Percentiles rank a stretch among this genome's conserved stretches.
phyloP scores from a whole-genome alignment of 768 basidiomycete species.

The Termitomyces eurrhizus region DNA sequence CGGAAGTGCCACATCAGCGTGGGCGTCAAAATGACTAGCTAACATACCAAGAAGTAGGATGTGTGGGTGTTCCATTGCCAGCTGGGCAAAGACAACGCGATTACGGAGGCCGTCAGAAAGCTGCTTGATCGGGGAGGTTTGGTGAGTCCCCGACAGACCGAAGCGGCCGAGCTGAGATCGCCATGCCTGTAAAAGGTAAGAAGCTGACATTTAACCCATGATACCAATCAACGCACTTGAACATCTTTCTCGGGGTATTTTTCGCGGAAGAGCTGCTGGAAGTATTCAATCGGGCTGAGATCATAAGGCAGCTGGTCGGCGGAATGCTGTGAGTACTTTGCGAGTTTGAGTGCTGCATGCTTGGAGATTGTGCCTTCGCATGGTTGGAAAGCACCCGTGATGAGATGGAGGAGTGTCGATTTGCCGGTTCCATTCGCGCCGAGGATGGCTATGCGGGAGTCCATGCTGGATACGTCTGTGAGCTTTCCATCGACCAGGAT shows the following conservation, averaged over 20 bases:
- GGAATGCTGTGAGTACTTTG: slow-evolving; percentile 98
- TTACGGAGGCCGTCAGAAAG: slow-evolving; percentile 95
- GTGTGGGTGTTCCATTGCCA: slow-evolving; percentile 97
- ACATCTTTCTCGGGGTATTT: slow-evolving; percentile 95
- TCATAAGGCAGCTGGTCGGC: slow-evolving; percentile 98
- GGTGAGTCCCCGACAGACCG: slow-evolving; percentile 91
- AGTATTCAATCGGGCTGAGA: slow-evolving; percentile 87
- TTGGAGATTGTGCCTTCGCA: slow-evolving; percentile 84
- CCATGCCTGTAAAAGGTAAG: slow-evolving; percentile 61
- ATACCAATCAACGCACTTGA: slow-evolving; percentile 35
- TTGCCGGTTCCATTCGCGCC: slow-evolving; percentile 96
- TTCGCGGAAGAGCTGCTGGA: slow-evolving; percentile 71
- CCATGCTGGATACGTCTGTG: slow-evolving; percentile 51
- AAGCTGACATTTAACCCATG: neutral
- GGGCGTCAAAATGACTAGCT: slow-evolving; percentile 2
- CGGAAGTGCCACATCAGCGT: neutral
- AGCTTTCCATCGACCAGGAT: neutral
- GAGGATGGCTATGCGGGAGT: slow-evolving; percentile 92
- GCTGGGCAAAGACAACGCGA: slow-evolving; percentile 94
- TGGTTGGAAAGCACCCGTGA: slow-evolving; percentile 80
- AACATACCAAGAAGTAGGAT: slow-evolving; percentile 76
- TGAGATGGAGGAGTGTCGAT: slow-evolving; percentile 86
- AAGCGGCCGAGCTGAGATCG: slow-evolving; percentile 92
- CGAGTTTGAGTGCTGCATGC: slow-evolving; percentile 87
- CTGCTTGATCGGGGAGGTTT: slow-evolving; percentile 90